Evolutionary conservation across 1,284 basidiomycete genomes (phyloP).

Genomic region (Neonothopanus nambi): DNA sequence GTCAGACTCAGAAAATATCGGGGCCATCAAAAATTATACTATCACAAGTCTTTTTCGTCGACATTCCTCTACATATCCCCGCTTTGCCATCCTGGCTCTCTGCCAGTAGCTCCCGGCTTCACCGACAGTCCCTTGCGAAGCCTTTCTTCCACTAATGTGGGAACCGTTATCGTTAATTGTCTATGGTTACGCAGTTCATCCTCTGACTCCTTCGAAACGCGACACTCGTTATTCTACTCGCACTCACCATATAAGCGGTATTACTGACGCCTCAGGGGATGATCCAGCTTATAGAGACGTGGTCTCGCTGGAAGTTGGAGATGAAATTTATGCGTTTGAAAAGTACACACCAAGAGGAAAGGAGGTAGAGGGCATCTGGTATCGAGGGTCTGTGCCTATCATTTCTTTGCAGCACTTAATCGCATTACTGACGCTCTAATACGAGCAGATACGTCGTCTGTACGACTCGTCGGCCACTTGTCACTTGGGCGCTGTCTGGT

Average conservation of each 20-base stretch:
- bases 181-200: conserved; percentile 82
- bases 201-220: conserved; percentile 64
- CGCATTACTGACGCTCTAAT: conserved; percentile 16
- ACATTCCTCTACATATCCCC: conserved; percentile 1
- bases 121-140: not conserved
- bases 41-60: not conserved
- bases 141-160: conserved; percentile 46
- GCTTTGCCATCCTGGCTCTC: conserved; percentile 5
- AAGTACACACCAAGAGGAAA: conserved; percentile 75
- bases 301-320: conserved; percentile 86
- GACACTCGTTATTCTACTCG: conserved; percentile 68
- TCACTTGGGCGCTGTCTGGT: conserved; percentile 59
- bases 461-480: conserved; percentile 68
- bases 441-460: conserved; percentile 82
- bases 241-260: conserved; percentile 58
- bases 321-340: conserved; percentile 96
- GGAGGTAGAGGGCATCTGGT: conserved; percentile 81
- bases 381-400: conserved; percentile 72
- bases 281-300: conserved; percentile 72
- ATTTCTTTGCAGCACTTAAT: conserved; percentile 6
- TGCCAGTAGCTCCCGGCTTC: not conserved
- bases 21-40: too few species aligned
- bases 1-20: too few species aligned
- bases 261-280: conserved; percentile 69
- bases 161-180: conserved; percentile 79